These are phyloP conservation scores for Lipomyces japonicus DNA, from an alignment of 805 yeast species.

Conservation along the genomic window DNA sequence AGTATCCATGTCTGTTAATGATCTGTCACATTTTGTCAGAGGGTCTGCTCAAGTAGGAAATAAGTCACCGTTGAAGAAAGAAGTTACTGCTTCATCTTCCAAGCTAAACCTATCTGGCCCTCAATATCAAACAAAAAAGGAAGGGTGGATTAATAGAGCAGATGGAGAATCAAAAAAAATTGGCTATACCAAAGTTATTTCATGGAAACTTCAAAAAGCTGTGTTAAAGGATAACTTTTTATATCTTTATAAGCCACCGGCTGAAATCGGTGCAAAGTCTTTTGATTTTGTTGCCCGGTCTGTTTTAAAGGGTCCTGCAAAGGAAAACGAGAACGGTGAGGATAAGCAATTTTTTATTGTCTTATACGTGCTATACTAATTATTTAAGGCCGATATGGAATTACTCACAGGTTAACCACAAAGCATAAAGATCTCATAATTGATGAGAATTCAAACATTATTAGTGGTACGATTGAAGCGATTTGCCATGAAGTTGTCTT, in stretches of 20 bases:
- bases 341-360: not conserved
- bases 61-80: not conserved
- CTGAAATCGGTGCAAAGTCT: conserved; percentile 44
- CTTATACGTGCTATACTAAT: not conserved
- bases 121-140: conserved; percentile 35
- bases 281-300: conserved; percentile 32
- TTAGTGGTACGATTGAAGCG: conserved; percentile 63
- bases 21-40: not conserved
- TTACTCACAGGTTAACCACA: conserved; percentile 28
- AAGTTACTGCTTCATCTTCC: not conserved
- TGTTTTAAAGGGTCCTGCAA: no score
- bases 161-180: conserved; percentile 3
- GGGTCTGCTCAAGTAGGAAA: not conserved
- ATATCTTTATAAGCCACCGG: conserved; percentile 56
- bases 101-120: not conserved
- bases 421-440: conserved; percentile 62
- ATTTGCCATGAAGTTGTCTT: conserved; percentile 71
- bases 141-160: conserved; percentile 57
- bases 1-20: not conserved
- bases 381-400: not conserved
- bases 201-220: conserved; percentile 53
- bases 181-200: conserved; percentile 10
- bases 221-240: conserved; percentile 68
- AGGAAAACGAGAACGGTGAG: not conserved
- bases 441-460: conserved; percentile 48